Conservation (phyloP, 352 stramenopile genomes). For the Globisporangium barbulae region DNA sequence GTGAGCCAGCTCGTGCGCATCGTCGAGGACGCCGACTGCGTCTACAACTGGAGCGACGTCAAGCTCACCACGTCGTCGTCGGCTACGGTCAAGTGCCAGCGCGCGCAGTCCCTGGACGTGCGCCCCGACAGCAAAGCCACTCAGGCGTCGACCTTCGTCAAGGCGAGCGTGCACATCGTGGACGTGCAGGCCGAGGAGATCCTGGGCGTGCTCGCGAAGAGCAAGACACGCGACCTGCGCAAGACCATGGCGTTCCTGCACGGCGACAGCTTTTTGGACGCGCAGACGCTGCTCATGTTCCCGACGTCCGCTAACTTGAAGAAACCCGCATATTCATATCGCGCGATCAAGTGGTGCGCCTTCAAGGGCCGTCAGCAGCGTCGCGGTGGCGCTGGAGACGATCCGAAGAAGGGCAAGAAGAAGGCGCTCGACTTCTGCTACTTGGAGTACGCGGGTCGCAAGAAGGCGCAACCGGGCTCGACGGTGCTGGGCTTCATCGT, state of each 20-base stretch:
- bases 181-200: slow-evolving; percentile 65
- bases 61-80: slow-evolving; percentile 14
- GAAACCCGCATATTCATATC: slow-evolving; percentile 52
- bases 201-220: slow-evolving; percentile 47
- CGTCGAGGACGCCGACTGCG: slow-evolving; percentile 71
- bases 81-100: slow-evolving; percentile 31
- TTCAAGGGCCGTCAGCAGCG: slow-evolving; percentile 21
- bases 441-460: slow-evolving; percentile 73
- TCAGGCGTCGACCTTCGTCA: slow-evolving; percentile 48
- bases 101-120: slow-evolving; percentile 63
- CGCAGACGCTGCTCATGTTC: slow-evolving; percentile 72
- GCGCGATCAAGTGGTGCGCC: slow-evolving; percentile 60
- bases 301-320: slow-evolving; percentile 37
- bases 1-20: slow-evolving; percentile 72
- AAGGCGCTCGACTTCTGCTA: slow-evolving; percentile 62
- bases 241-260: slow-evolving; percentile 52
- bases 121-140: slow-evolving; percentile 35
- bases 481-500: slow-evolving; percentile 76
- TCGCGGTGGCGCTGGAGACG: neutral
- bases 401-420: neutral
- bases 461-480: slow-evolving; percentile 29
- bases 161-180: slow-evolving; percentile 57
- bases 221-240: slow-evolving; percentile 53
- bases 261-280: slow-evolving; percentile 49
- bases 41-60: slow-evolving; percentile 61